phyloP scores from a whole-genome alignment of 768 basidiomycete species.

The Amyloporia xantha region DNA sequence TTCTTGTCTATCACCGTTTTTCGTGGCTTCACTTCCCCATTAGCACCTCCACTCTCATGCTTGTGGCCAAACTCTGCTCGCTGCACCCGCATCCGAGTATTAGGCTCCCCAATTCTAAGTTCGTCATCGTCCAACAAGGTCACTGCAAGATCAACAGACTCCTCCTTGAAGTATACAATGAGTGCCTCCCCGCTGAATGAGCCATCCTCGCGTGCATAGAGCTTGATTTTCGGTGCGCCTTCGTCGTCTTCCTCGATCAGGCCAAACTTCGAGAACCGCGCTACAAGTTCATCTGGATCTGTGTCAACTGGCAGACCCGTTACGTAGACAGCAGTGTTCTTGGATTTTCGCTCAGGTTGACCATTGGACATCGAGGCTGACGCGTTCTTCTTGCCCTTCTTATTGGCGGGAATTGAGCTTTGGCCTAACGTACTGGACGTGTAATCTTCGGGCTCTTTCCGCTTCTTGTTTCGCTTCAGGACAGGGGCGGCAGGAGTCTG shows the following conservation, averaged over 20 bases:
- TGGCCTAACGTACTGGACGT: conserved; percentile 45
- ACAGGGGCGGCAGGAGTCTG: conserved; percentile 88
- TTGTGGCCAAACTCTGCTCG: conserved; percentile 80
- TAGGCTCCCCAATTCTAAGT: conserved; percentile 72
- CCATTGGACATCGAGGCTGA: neutral
- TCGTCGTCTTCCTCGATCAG: conserved; percentile 88
- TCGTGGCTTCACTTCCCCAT: conserved; percentile 37
- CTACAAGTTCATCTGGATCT: conserved; percentile 66
- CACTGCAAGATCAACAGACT: conserved; percentile 81
- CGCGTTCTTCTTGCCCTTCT: conserved; percentile 51
- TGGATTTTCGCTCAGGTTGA: conserved; percentile 56
- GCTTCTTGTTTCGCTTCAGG: conserved; percentile 75
- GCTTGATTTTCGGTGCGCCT: conserved; percentile 91
- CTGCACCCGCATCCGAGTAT: conserved; percentile 65
- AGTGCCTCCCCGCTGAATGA: conserved; percentile 90
- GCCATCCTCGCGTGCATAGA: conserved; percentile 87
- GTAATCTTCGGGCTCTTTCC: conserved; percentile 67
- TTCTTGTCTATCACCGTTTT: conserved; percentile 71
- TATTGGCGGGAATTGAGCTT: conserved; percentile 49
- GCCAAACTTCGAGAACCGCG: conserved; percentile 87
- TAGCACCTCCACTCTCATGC: conserved; percentile 31
- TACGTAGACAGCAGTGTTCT: conserved; percentile 93
- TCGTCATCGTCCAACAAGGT: conserved; percentile 90
- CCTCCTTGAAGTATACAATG: conserved; percentile 96
- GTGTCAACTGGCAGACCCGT: conserved; percentile 76